Base-by-base conservation (phyloP, 2,329 filamentous ascomycete species). In the Talaromyces rugulosus region DNA sequence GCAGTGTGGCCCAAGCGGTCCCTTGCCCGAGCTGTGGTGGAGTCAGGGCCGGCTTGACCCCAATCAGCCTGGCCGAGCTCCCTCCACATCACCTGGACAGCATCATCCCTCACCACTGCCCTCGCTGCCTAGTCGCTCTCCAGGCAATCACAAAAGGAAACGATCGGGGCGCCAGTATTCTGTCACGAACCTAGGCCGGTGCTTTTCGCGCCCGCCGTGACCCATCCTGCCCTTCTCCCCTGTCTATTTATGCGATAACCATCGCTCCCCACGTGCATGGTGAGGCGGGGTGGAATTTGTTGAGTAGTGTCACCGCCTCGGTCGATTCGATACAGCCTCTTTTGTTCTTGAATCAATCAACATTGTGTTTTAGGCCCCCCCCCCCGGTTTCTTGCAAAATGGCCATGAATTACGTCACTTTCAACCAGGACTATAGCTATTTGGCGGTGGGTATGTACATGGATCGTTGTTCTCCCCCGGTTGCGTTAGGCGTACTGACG, bases 361-460 rank as follows among this genome's bases (percentile, higher is more conserved):
- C 4, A 5, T 27, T 18, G 44, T 18, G 44, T 12, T 27, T 47
- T 18, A 18, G 23, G 44, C 23, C 23, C 23, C 23, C 23, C 23
- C 23, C 23, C 23, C 23, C 23, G 23, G 23, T 47, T 47, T 27
- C 44, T 27, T 47, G 18, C 44, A 47, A 27, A 47, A 91, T 91
- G 88, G 80, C 87, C 56, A 92, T 98, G 82, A 99, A 99, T 79
- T 99, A 96, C 80, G 92, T 99, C 71, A 97, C 94, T 50, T 99
- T 98, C 80, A 99, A 99, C 79, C 95, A 99, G 82, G 95, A 99
- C 82, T 92, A 96, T 81, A 96, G 91, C 84, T 94, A 94, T 77
- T 84, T 99, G 67, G 94, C 94, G 80, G 93, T 99, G 69, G 94
- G 92, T 92, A 82, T 73, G 88, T 60, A 44, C 31, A 53, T 42